Base-by-base conservation (phyloP, 805 yeast genomes). In the Kregervanrija pseudodelftensis region DNA sequence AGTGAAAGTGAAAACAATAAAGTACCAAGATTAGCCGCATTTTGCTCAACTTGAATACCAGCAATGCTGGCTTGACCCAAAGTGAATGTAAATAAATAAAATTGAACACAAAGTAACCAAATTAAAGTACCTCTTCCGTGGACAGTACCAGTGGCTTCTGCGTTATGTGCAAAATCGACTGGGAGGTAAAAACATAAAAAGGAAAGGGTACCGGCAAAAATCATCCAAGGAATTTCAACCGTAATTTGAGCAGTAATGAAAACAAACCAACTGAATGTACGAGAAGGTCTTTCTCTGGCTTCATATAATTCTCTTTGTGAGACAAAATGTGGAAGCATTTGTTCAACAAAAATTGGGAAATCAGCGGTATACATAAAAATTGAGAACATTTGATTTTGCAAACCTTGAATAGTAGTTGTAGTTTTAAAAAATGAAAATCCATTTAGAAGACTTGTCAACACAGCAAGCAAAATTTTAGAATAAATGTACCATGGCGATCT, bases 311-410 rank as follows among this genome's bases (percentile, higher is more conserved):
- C 75, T 65, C 88, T 73, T 58, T 79, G 85, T 30, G 65, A 53
- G 17, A 77, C 73, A 57, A 67, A 82, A 44, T 73, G 59, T 12
- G 87, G 87, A 47, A 79, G 59, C 62, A 75, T 69, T 60, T 82
- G 87, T 50, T 79, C 77, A 38, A 77, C 60, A 49, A 77, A 55
- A 30, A 82, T 77, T 53, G 70, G 73, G 64, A 77, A 73, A 34
- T 72, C 63, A 53, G 73, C 70, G 38, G 76, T 60, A 57, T 77
- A 74, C 85, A 82, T 79, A 66, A 83, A 85, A 22, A 81, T 56
- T 2, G 88, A 70, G 53, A 82, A 79, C 86, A 83, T 79, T 66
- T 82, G 91, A 63, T 85, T 83, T 61, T 86, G 95, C 51, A 85
- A 59, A 55, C 85, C 80, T 64, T 77, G 86, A 37, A 70, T 59